A percentile compares a stretch with the other conserved stretches of the same genome.
Conservation (phyloP, 75 land plant species). For the Sequoia sempervirens region DNA sequence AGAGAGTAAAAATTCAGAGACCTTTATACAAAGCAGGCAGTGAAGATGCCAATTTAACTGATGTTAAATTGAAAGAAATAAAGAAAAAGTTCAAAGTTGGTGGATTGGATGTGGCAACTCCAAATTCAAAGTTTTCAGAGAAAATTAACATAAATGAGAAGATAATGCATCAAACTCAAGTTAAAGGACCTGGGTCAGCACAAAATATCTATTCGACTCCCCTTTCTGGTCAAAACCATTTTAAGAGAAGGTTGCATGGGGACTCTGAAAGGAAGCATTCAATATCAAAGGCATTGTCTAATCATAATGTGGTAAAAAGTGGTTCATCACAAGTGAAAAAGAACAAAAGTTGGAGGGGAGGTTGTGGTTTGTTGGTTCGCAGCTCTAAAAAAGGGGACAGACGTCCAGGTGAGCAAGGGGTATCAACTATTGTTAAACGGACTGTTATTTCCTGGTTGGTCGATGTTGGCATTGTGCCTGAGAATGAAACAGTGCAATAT, state of each 20-base stretch:
- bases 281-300: neutral
- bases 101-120: neutral
- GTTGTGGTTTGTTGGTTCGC: conserved; percentile 40
- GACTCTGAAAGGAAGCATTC: conserved; percentile 6
- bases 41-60: neutral
- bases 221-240: neutral
- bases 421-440: conserved; percentile 41
- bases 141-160: neutral
- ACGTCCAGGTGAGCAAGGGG: conserved; percentile 22
- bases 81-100: neutral
- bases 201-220: neutral
- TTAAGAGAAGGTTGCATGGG: conserved; percentile 5
- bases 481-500: conserved; percentile 54
- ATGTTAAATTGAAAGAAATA: neutral
- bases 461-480: conserved; percentile 52
- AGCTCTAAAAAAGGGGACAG: conserved; percentile 27
- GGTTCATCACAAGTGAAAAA: conserved; percentile 5
- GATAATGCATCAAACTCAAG: neutral
- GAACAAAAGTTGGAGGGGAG: conserved; percentile 9
- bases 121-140: neutral
- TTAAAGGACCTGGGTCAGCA: neutral
- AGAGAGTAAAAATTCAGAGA: neutral
- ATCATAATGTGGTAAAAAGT: neutral
- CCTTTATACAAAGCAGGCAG: neutral
- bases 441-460: conserved; percentile 76